Evolutionary conservation across 2,329 filamentous ascomycete species (phyloP).

Genomic region (Ophiostoma australiae): DNA sequence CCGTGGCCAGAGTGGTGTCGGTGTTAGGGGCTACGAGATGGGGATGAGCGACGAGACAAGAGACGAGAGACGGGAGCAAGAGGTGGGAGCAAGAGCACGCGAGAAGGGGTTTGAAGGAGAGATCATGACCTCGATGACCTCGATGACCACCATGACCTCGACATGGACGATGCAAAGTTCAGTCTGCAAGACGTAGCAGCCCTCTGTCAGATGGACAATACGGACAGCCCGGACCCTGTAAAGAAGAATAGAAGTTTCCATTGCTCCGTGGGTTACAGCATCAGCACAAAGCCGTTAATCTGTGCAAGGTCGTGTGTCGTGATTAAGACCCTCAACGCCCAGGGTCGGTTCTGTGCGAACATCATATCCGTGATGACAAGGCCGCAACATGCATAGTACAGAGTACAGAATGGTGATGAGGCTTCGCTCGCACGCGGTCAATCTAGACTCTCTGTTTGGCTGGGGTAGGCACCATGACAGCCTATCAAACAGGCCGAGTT

Average conservation of each 20-base stretch:
- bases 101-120: background rate
- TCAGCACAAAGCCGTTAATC: no score
- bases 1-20: slow-evolving; percentile 13
- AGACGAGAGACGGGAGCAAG: background rate
- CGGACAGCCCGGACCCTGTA: background rate
- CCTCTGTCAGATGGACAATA: background rate
- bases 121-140: background rate
- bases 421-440: background rate
- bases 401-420: background rate
- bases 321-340: no score
- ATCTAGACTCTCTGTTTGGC: background rate
- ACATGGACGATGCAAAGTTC: background rate
- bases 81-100: background rate
- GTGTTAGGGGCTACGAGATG: background rate
- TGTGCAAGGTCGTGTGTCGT: no score
- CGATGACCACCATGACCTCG: no score
- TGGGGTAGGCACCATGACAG: background rate
- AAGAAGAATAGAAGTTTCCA: background rate
- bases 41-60: background rate
- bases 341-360: no score
- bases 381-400: background rate
- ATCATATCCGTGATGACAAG: background rate
- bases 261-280: no score
- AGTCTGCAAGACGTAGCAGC: background rate
- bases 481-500: no score